Conservation (phyloP, 768 basidiomycete genomes). For the Leccinum longicurvipes region DNA sequence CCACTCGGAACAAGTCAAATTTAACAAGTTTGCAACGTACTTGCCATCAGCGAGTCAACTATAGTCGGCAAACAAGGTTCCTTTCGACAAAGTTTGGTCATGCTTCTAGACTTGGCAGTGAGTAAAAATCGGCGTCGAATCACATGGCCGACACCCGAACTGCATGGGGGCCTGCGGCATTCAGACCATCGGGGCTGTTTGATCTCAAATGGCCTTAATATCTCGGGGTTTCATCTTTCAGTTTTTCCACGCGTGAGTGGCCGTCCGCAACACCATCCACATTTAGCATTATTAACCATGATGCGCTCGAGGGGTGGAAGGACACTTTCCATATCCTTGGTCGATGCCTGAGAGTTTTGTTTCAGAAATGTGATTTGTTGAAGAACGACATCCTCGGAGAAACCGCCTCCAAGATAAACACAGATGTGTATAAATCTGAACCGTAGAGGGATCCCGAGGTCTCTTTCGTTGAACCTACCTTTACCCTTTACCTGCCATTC, state of each 20-base stretch:
- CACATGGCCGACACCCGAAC: neutral
- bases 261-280: neutral
- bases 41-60: no score
- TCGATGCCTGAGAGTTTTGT: slow-evolving; percentile 8
- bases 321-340: neutral
- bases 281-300: neutral
- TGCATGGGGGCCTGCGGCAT: neutral
- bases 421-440: slow-evolving; percentile 11
- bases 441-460: neutral
- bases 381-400: neutral
- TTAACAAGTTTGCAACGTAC: no score
- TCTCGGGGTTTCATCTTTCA: neutral
- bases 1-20: neutral
- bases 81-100: neutral
- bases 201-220: neutral
- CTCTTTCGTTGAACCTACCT: neutral
- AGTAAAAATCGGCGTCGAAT: slow-evolving; percentile 1
- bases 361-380: no score
- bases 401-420: neutral
- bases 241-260: neutral
- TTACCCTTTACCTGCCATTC: neutral
- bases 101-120: slow-evolving; percentile 5
- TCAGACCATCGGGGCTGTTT: neutral
- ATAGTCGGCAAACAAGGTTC: neutral
- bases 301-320: neutral